These are phyloP conservation scores for Millerozyma miso DNA, from an alignment of 805 yeast species.

Conservation along the genomic window DNA sequence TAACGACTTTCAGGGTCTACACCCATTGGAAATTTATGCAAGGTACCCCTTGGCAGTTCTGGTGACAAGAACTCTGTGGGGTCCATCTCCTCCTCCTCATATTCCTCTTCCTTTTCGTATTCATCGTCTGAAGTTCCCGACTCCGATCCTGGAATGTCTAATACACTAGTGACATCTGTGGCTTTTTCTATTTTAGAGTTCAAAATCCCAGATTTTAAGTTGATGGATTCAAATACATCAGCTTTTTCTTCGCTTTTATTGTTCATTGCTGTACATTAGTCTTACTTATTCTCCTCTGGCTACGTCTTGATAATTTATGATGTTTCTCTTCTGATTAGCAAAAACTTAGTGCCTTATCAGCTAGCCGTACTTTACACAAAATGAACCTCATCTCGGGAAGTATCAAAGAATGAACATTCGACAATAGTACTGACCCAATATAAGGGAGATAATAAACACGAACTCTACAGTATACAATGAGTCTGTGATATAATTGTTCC, in stretches of 20 bases:
- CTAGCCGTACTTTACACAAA: neutral
- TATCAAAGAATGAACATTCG: too few species aligned
- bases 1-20: neutral
- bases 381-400: too few species aligned
- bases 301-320: too few species aligned
- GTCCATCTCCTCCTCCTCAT: constrained; percentile 14
- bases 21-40: neutral
- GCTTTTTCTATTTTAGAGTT: neutral
- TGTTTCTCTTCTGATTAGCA: too few species aligned
- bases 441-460: too few species aligned
- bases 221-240: constrained; percentile 8
- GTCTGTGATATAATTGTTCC: neutral
- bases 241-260: neutral
- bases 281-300: too few species aligned
- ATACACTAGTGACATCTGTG: neutral
- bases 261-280: neutral
- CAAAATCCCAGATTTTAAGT: constrained; percentile 3
- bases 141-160: constrained; percentile 4
- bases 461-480: too few species aligned
- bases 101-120: constrained; percentile 7
- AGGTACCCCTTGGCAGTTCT: constrained; percentile 8
- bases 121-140: constrained; percentile 9
- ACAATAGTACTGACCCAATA: too few species aligned
- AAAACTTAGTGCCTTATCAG: neutral
- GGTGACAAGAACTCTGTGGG: constrained; percentile 21